Percentiles rank a stretch among this genome's conserved stretches.
Conservation (phyloP, 768 basidiomycete species). For the Phlegmacium glaucopus region DNA sequence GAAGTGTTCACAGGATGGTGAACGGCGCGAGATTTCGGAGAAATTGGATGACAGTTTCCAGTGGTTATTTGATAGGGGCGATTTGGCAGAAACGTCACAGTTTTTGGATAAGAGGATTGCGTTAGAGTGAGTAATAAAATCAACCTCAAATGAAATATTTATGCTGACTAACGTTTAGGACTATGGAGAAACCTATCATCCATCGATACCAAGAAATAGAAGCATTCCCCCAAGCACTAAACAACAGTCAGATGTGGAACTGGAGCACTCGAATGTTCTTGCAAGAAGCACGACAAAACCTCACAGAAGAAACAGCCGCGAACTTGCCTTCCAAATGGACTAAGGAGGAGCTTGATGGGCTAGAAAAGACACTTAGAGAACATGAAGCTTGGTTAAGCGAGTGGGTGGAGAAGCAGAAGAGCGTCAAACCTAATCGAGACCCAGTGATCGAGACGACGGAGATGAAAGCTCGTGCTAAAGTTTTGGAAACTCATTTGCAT, state of each 20-base stretch:
- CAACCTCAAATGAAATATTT: neutral
- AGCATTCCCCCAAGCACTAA: constrained; percentile 78
- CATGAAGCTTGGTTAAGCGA: constrained; percentile 83
- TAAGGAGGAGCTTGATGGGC: constrained; percentile 73
- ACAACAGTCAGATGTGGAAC: constrained; percentile 83
- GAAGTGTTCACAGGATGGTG: constrained; percentile 74
- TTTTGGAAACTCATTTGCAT: constrained; percentile 71
- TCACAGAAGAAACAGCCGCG: constrained; percentile 59
- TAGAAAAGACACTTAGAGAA: constrained; percentile 74
- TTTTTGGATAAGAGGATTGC: constrained; percentile 73
- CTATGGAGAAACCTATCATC: constrained; percentile 76
- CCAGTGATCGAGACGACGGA: constrained; percentile 85
- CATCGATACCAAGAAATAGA: constrained; percentile 88
- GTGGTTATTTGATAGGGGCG: constrained; percentile 86
- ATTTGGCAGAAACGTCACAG: constrained; percentile 73
- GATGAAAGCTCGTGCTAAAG: constrained; percentile 80
- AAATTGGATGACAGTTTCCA: constrained; percentile 69
- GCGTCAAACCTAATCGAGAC: constrained; percentile 68
- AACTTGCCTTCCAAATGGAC: constrained; percentile 80
- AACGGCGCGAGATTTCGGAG: constrained; percentile 62
- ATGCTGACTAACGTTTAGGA: constrained; percentile 34
- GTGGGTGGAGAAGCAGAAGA: constrained; percentile 80
- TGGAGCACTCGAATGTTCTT: constrained; percentile 90
- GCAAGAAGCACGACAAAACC: constrained; percentile 69
- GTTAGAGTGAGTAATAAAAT: constrained; percentile 68